These are phyloP conservation scores for Camellia oleifera DNA, from an alignment of 179 eudicot genomes.

Conservation along the genomic window DNA sequence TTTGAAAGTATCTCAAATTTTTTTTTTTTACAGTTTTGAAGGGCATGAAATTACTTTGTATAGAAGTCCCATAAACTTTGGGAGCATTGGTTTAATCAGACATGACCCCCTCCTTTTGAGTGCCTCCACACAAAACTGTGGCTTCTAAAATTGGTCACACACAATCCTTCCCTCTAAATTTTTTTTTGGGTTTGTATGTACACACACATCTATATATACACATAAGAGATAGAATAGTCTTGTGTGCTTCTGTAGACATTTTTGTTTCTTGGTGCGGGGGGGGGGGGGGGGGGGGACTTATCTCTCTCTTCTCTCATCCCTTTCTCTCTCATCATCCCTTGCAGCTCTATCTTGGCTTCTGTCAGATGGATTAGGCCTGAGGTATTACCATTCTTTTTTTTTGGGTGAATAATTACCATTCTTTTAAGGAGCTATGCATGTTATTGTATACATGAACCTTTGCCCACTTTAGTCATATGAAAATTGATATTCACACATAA, in stretches of 20 bases:
- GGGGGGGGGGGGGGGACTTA: constrained; percentile 10
- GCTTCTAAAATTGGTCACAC: constrained; percentile 20
- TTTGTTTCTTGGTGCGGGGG: constrained; percentile 9
- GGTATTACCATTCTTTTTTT: neutral
- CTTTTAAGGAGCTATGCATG: neutral
- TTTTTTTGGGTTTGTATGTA: neutral
- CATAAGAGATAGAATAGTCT: neutral
- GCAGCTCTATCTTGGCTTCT: constrained; percentile 11
- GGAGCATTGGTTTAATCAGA: neutral
- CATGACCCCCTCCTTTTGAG: constrained; percentile 11
- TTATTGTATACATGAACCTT: no score
- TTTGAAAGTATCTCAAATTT: no score
- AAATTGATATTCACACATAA: no score
- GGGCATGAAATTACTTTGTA: neutral
- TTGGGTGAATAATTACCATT: constrained; percentile 37
- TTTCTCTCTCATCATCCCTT: neutral
- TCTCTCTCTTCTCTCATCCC: neutral
- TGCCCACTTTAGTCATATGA: no score
- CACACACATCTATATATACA: constrained; percentile 5
- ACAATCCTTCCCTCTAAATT: neutral
- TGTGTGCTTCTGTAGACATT: neutral
- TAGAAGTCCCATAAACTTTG: neutral
- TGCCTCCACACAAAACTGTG: constrained; percentile 17
- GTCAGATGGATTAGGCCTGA: constrained; percentile 23
- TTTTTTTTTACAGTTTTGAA: no score